Evolutionary conservation across 2,329 filamentous ascomycete species (phyloP).

Genomic region (Leptographium galeiforme): DNA sequence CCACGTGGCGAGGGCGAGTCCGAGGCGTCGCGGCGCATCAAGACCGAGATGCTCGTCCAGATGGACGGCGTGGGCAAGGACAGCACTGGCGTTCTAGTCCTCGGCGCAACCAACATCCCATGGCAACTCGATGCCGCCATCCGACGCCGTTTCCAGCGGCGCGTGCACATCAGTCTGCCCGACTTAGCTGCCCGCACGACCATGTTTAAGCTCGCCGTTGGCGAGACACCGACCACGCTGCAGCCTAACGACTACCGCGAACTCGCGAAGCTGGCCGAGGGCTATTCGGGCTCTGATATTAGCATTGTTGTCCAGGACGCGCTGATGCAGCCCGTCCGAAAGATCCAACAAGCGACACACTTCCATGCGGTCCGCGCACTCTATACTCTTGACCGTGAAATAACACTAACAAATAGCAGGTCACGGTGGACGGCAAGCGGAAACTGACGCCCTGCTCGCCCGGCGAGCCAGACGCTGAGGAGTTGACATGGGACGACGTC

Average conservation of each 20-base stretch:
- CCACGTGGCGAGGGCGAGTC: conserved; percentile 90
- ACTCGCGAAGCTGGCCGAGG: conserved; percentile 71
- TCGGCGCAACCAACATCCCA: conserved; percentile 95
- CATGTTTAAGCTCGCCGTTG: conserved; percentile 95
- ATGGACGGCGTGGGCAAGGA: conserved; percentile 99
- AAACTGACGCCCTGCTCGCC: conserved; percentile 87
- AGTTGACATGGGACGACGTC: conserved; percentile 89
- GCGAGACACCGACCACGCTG: conserved; percentile 78
- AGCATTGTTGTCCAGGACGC: conserved; percentile 90
- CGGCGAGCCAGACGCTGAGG: conserved; percentile 68
- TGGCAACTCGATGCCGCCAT: conserved; percentile 98
- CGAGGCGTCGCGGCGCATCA: conserved; percentile 92
- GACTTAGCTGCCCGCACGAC: conserved; percentile 75
- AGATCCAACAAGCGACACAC: conserved; percentile 94
- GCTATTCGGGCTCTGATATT: conserved; percentile 94
- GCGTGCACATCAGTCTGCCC: conserved; percentile 90
- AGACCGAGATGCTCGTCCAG: conserved; percentile 94
- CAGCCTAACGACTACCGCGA: conserved; percentile 64
- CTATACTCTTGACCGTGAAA: neutral
- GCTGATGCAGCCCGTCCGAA: conserved; percentile 91
- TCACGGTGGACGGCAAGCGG: conserved; percentile 51
- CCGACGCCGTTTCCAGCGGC: conserved; percentile 83
- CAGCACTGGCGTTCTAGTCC: conserved; percentile 81
- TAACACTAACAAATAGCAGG: conserved; percentile 29
- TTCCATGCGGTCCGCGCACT: conserved; percentile 63